Base-by-base conservation (phyloP, 1,139 yeast species). In the Petasospora rhodanensis region DNA sequence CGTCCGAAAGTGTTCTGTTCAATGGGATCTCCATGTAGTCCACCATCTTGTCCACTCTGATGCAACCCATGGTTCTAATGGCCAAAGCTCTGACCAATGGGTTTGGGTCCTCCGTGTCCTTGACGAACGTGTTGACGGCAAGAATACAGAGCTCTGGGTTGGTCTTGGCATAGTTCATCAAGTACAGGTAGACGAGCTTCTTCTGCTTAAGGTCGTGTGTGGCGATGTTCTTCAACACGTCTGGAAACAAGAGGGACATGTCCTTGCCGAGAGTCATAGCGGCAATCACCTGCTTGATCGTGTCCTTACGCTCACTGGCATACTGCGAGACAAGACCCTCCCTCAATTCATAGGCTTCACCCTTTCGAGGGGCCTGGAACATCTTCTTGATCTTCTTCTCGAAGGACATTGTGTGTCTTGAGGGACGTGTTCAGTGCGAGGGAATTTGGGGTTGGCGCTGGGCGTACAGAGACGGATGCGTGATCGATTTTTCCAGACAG, bases 201-300 rank as follows among this genome's bases (percentile, higher is more conserved):
- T 93, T 93, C 62, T 91, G 97, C 49, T 93, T 96, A 45, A 93
- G 68, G 59, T 93, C 99, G 53, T 85, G 93, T 4, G 98, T 93
- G 41, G 98, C 97, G 48, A 93, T 83, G 59, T 93, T 93, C 64
- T 93, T 93, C 58, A 93, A 66, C 21, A 93, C 95, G 57, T 93
- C 97, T 1, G 99, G 98, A 50, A 93, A 93, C 41, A 93, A 68
- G 1, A 94, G 77, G 10, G 95, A 84, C 18, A 93, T 97, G 59
- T 93, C 98, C 56, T 93, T 93, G n/a, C 98, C 98, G 20, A 89
- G 76, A 0, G 98, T 93, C 99, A 93, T 93, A 41, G 96, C 97
- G 39, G 93, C 95, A 53, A 93, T 93, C 16, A 95, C 95, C 38
- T 96, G 70, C 61, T 89, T 95, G 47, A 93, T 93, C 18, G 98